A percentile compares a stretch with the other conserved stretches of the same genome.
Conservation (phyloP, 768 basidiomycete genomes). For the Melanogaster broomeanus region DNA sequence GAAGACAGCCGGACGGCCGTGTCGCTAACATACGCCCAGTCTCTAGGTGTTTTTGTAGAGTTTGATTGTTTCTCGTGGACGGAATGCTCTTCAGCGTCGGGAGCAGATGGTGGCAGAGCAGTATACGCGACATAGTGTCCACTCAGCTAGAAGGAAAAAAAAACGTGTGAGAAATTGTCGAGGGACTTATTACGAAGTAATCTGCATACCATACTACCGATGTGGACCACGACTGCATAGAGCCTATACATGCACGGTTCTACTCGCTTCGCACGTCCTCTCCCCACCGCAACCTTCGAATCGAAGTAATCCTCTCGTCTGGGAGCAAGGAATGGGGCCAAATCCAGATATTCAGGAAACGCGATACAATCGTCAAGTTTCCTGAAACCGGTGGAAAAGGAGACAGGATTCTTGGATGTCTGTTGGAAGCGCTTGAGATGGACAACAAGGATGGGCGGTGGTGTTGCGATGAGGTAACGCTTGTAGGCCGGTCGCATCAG, state of each 20-base stretch:
- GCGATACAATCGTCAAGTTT: slow-evolving; percentile 91
- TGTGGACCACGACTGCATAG: slow-evolving; percentile 84
- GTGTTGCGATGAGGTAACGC: slow-evolving; percentile 85
- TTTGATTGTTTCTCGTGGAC: slow-evolving; percentile 12
- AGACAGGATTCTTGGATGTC: slow-evolving; percentile 60
- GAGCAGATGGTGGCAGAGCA: slow-evolving; percentile 54
- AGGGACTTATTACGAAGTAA: neutral
- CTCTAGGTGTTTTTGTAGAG: slow-evolving; percentile 33
- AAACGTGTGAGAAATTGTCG: neutral
- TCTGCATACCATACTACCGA: slow-evolving; percentile 77
- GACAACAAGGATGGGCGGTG: slow-evolving; percentile 87
- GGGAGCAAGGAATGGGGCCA: slow-evolving; percentile 87
- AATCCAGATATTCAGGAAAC: slow-evolving; percentile 85
- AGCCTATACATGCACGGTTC: slow-evolving; percentile 63
- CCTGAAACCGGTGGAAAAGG: slow-evolving; percentile 74
- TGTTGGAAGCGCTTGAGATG: slow-evolving; percentile 97
- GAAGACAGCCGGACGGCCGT: slow-evolving; percentile 78
- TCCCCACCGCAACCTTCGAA: slow-evolving; percentile 28
- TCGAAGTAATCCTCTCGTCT: slow-evolving; percentile 69
- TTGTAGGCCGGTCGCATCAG: slow-evolving; percentile 88
- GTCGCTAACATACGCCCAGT: slow-evolving; percentile 95
- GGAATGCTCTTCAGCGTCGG: slow-evolving; percentile 4
- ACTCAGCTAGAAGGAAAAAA: slow-evolving; percentile 56
- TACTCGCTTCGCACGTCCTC: slow-evolving; percentile 27
- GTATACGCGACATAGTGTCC: slow-evolving; percentile 91